Conservation (phyloP, 2,329 filamentous ascomycete species). For the Lecanosticta acicola region DNA sequence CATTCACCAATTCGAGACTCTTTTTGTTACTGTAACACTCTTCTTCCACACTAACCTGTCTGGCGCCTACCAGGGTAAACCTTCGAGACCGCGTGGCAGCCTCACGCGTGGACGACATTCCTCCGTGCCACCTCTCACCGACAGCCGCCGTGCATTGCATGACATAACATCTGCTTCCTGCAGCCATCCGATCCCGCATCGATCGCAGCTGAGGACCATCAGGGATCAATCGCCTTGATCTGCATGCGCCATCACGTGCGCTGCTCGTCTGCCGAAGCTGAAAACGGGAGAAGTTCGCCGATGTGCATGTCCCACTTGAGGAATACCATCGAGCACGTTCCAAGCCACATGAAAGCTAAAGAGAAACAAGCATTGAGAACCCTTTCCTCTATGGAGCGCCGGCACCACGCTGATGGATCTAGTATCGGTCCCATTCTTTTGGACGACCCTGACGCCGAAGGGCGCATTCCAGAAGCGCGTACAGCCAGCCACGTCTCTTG, state of each 20-base stretch:
- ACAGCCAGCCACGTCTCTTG: background rate
- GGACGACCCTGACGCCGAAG: background rate
- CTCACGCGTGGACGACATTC: background rate
- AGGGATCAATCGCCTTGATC: background rate
- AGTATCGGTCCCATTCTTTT: background rate
- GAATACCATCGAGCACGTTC: too few species aligned
- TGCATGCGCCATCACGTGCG: background rate
- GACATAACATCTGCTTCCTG: too few species aligned
- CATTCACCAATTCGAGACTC: too few species aligned
- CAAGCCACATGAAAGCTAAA: too few species aligned
- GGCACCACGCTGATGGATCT: too few species aligned
- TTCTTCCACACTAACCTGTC: too few species aligned
- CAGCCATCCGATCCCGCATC: background rate
- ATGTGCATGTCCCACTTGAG: too few species aligned
- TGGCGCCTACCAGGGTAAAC: background rate
- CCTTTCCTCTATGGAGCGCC: background rate
- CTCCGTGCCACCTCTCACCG: background rate
- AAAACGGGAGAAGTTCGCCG: too few species aligned
- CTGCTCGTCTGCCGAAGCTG: too few species aligned
- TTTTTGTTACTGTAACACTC: too few species aligned
- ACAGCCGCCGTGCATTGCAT: background rate
- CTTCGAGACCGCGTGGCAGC: background rate
- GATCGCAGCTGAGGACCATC: background rate
- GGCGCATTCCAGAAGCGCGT: background rate
- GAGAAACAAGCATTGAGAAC: too few species aligned